Evolutionary conservation across 1,284 basidiomycete genomes (phyloP).

Genomic region (Heterobasidion annosum): DNA sequence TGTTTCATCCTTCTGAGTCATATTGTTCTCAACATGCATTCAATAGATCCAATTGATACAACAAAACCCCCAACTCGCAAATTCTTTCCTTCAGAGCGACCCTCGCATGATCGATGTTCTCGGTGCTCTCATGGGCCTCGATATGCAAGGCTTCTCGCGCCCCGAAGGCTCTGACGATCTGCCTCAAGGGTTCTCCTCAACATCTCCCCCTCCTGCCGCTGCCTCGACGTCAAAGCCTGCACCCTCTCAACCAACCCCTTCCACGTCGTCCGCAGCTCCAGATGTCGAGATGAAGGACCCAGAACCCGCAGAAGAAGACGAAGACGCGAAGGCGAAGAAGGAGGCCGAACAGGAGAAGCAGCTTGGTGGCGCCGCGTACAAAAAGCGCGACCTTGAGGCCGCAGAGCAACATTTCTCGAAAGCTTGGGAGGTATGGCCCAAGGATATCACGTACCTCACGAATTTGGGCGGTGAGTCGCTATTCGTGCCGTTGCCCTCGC

Average conservation of each 20-base stretch:
- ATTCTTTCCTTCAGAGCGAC: constrained; percentile 52
- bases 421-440: constrained; percentile 91
- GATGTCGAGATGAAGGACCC: constrained; percentile 45
- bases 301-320: constrained; percentile 54
- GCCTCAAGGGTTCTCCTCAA: constrained; percentile 44
- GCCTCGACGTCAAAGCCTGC: constrained; percentile 25
- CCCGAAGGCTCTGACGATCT: constrained; percentile 81
- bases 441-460: constrained; percentile 91
- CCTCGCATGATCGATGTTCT: constrained; percentile 92
- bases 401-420: constrained; percentile 70
- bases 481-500: background rate
- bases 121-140: constrained; percentile 90
- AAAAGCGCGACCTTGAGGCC: constrained; percentile 72
- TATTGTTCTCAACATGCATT: background rate
- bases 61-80: constrained; percentile 52
- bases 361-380: constrained; percentile 78
- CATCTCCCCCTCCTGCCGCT: constrained; percentile 22
- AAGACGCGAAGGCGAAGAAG: constrained; percentile 62
- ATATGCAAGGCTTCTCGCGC: constrained; percentile 82
- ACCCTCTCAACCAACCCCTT: constrained; percentile 30
- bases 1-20: background rate
- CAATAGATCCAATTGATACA: constrained; percentile 51
- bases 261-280: constrained; percentile 17
- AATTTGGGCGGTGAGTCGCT: constrained; percentile 68
- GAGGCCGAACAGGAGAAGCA: constrained; percentile 74